Percentiles rank a stretch among this genome's conserved stretches.
Evolutionary conservation across 176 grass and related monocot species (phyloP).

Genomic region (Echinochloa phyllopogon): DNA sequence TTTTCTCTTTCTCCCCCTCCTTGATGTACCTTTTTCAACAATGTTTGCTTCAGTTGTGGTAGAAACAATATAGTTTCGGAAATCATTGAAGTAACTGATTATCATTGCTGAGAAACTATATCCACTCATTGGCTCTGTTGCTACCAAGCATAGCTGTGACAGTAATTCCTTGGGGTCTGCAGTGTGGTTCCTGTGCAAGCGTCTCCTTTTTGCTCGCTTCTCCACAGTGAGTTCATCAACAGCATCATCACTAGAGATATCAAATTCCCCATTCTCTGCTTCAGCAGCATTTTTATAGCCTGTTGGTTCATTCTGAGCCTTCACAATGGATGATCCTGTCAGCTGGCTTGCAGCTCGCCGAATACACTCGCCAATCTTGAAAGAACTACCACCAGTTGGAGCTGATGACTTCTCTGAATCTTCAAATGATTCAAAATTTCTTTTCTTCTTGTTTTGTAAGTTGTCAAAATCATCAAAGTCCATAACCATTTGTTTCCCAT

Average conservation of each 20-base stretch:
- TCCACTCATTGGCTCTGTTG: slow-evolving; percentile 64
- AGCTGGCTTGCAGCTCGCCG: slow-evolving; percentile 90
- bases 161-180: slow-evolving; percentile 72
- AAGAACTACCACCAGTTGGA: slow-evolving; percentile 67
- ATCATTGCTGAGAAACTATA: slow-evolving; percentile 48
- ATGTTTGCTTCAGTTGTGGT: slow-evolving; percentile 61
- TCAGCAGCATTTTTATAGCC: slow-evolving; percentile 61
- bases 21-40: slow-evolving; percentile 60
- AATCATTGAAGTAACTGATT: slow-evolving; percentile 80
- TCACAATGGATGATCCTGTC: slow-evolving; percentile 69
- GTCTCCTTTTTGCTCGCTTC: slow-evolving; percentile 66
- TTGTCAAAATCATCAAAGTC: slow-evolving; percentile 63
- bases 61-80: slow-evolving; percentile 76
- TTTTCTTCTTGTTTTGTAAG: slow-evolving; percentile 60
- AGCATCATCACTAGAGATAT: slow-evolving; percentile 79
- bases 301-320: slow-evolving; percentile 52
- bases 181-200: slow-evolving; percentile 60
- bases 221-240: slow-evolving; percentile 49
- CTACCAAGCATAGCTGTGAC: slow-evolving; percentile 63
- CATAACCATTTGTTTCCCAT: slow-evolving; percentile 39
- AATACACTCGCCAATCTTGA: slow-evolving; percentile 97
- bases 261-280: slow-evolving; percentile 78
- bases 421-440: slow-evolving; percentile 55
- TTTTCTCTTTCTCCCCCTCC: slow-evolving; percentile 78
- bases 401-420: slow-evolving; percentile 56